A percentile compares a stretch with the other conserved stretches of the same genome.
phyloP scores from a whole-genome alignment of 768 basidiomycete species.

The Leccinum boreale region DNA sequence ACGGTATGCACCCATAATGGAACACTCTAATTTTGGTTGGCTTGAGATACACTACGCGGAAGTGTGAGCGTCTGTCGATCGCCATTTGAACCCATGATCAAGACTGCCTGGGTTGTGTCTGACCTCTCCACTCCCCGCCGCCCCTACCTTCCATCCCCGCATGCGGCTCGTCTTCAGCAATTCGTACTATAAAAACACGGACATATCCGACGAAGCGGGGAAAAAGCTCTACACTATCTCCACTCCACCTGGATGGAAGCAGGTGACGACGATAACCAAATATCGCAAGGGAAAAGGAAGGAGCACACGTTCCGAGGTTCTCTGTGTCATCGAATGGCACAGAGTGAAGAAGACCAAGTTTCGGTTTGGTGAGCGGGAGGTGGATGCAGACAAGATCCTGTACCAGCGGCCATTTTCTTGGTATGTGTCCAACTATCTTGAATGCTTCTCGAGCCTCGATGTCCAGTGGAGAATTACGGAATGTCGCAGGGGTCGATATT shows the following conservation, averaged over 20 bases:
- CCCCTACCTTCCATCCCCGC: not conserved
- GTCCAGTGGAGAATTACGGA: not conserved
- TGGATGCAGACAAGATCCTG: slow-evolving; percentile 16
- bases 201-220: slow-evolving; percentile 13
- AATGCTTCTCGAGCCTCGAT: not conserved
- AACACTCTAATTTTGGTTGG: slow-evolving; percentile 10
- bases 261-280: slow-evolving; percentile 13
- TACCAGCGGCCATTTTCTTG: slow-evolving; percentile 8
- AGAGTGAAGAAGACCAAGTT: slow-evolving; percentile 25
- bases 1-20: not conserved
- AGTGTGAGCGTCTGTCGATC: not conserved
- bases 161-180: slow-evolving; percentile 19
- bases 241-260: slow-evolving; percentile 13
- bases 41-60: not conserved
- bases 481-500: slow-evolving; percentile 23
- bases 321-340: slow-evolving; percentile 33
- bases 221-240: slow-evolving; percentile 19
- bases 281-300: not conserved
- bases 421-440: slow-evolving; percentile 1
- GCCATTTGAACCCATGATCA: not conserved
- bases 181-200: slow-evolving; percentile 17
- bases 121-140: not conserved
- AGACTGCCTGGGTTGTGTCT: not conserved
- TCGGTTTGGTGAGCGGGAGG: slow-evolving; percentile 22
- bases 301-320: slow-evolving; percentile 1